Base-by-base conservation (phyloP, 805 yeast genomes). In the Nakazawaea ambrosiae region DNA sequence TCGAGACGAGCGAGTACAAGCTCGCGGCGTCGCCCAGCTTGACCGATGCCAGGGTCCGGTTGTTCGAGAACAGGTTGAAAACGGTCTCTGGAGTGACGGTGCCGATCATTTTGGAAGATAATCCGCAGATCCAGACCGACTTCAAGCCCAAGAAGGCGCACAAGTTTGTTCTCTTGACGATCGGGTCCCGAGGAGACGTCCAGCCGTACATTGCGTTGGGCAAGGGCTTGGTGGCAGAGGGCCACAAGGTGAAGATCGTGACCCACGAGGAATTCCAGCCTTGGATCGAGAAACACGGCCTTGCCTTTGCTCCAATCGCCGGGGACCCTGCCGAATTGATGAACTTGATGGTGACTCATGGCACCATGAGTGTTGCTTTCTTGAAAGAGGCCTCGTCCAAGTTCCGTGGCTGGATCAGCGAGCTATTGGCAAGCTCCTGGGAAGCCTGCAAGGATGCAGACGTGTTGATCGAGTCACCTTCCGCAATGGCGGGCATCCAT, bases 111-210 rank as follows among this genome's bases (percentile, higher is more conserved):
- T 57, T 82, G 34, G 88, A 80, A 48, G 82, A 78, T 34, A 73
- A 75, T 33, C 84, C 85, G 0, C 62, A 66, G 42, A 56, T 65
- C 41, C 64, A 68, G 33, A 72, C 75, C 0, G 70, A 60, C 32
- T 60, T 75, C 23, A 66, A 63, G 40, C 83, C 95, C 0, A 52
- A 66, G 1, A 66, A 73, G 35, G 58, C 75, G 2, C 71, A 70
- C 48, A 70, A 68, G 20, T 72, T 89, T 50, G 79, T 83, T 0
- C 61, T 87, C 33, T 58, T 90, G 41, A 90, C 97, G 0, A 90
- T 90, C 49, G 97, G 97, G 0, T 87, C 96, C 0, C 69, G 97
- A 41, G 97, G 97, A 24, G 97, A 90, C 58, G 97, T 90, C 5
- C 97, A 90, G 58, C 97, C 97, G 0, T 90, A 88, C 54, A 82